Percentiles rank a stretch among this genome's conserved stretches.
These are phyloP conservation scores for Metarhizium brunneum DNA, from an alignment of 2,329 filamentous ascomycete species.

Conservation along the genomic window DNA sequence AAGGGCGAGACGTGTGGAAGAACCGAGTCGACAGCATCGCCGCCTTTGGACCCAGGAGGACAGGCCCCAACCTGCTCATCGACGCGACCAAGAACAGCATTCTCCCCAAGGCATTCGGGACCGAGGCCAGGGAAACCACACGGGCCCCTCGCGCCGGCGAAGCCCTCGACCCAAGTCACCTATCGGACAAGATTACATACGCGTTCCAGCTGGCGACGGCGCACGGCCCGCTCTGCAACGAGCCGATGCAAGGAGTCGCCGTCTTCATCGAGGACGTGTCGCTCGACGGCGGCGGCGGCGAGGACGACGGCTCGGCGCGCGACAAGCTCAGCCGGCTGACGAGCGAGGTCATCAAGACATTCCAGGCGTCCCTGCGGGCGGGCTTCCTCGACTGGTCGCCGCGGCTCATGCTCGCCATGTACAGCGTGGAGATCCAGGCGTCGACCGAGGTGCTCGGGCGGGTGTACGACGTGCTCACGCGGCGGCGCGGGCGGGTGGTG, in stretches of 20 bases:
- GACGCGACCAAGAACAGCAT: conserved; percentile 67
- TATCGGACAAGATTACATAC: conserved; percentile 84
- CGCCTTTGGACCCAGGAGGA: conserved; percentile 80
- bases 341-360: conserved; percentile 84
- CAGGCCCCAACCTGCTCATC: conserved; percentile 82
- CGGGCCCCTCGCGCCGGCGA: conserved; percentile 32
- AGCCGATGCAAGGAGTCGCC: conserved; percentile 87
- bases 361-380: conserved; percentile 71
- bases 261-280: conserved; percentile 78
- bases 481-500: conserved; percentile 79
- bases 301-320: conserved; percentile 45
- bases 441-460: conserved; percentile 90
- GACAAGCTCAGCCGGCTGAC: conserved; percentile 73
- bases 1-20: conserved; percentile 67
- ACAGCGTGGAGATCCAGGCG: conserved; percentile 94
- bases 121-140: conserved; percentile 22
- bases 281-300: conserved; percentile 45
- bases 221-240: conserved; percentile 84
- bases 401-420: conserved; percentile 94
- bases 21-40: conserved; percentile 69
- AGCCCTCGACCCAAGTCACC: conserved; percentile 51
- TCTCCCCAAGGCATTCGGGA: conserved; percentile 59
- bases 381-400: conserved; percentile 95
- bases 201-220: conserved; percentile 88
- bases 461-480: conserved; percentile 96